Evolutionary conservation across 1,139 yeast genomes (phyloP).

Genomic region (Yamadazyma taylorii): DNA sequence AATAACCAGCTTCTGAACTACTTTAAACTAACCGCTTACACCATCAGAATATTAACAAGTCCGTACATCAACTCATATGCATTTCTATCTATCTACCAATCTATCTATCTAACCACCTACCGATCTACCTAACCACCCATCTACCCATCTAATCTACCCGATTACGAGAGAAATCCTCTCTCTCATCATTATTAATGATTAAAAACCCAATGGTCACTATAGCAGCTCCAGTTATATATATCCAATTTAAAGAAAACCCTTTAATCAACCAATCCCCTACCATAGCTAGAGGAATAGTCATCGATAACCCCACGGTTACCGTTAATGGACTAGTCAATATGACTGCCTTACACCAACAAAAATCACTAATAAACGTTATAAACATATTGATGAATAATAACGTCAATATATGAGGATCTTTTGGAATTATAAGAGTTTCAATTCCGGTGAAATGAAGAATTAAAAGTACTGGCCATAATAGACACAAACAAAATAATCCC

Average conservation of each 20-base stretch:
- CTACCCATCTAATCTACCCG: constrained; percentile 1
- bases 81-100: too few relatives aligned
- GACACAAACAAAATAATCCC: constrained; percentile 73
- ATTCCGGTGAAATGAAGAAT: constrained; percentile 60
- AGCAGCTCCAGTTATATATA: constrained; percentile 76
- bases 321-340: constrained; percentile 89
- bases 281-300: constrained; percentile 94
- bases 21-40: too few relatives aligned
- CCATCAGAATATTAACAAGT: too few relatives aligned
- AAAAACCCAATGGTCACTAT: constrained; percentile 82
- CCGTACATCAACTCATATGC: too few relatives aligned
- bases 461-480: constrained; percentile 82
- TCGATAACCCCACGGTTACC: constrained; percentile 90
- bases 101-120: too few relatives aligned
- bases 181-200: constrained; percentile 77
- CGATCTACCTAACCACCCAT: too few relatives aligned
- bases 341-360: constrained; percentile 95
- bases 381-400: constrained; percentile 65
- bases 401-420: constrained; percentile 47
- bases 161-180: constrained; percentile 44
- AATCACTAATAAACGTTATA: constrained; percentile 83
- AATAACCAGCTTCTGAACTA: too few relatives aligned
- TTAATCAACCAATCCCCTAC: constrained; percentile 81
- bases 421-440: constrained; percentile 75
- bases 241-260: constrained; percentile 55